Evolutionary conservation across 2,329 filamentous ascomycete species (phyloP).

Genomic region (Cadophora sp.): DNA sequence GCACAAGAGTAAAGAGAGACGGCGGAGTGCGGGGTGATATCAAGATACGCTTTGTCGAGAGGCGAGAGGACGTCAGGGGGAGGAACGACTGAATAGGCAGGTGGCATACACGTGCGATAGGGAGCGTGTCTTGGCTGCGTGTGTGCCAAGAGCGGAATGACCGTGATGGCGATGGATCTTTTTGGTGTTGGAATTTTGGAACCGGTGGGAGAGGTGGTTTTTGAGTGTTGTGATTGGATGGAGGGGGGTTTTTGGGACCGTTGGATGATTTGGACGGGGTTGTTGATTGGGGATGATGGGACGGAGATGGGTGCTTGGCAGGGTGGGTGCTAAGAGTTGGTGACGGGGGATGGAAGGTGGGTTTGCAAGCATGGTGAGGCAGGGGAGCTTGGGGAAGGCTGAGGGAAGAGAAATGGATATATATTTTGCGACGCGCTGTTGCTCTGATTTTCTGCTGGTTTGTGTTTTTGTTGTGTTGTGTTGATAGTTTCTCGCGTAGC

Average conservation of each 20-base stretch:
- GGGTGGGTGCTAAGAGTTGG: neutral
- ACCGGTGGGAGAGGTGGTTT: no score
- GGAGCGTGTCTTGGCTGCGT: neutral
- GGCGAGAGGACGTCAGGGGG: neutral
- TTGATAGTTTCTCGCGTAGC: no score
- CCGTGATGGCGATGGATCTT: neutral
- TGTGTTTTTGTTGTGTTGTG: neutral
- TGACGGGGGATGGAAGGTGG: constrained; percentile 1
- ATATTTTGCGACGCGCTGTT: constrained; percentile 14
- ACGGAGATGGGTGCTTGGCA: constrained; percentile 4
- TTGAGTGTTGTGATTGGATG: constrained; percentile 1
- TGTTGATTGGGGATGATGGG: no score
- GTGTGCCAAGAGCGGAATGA: constrained; percentile 8
- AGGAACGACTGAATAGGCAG: constrained; percentile 10
- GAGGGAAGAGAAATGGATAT: neutral
- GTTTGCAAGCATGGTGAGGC: neutral
- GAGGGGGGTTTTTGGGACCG: no score
- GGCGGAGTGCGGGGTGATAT: neutral
- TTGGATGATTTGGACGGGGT: neutral
- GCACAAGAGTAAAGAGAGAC: neutral
- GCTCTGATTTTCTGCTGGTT: neutral
- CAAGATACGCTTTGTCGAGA: no score
- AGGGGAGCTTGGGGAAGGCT: neutral
- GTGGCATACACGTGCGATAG: constrained; percentile 17
- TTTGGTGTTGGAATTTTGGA: no score